Conservation (phyloP, 306 rosid species). For the Elaeagnus macrophylla region DNA sequence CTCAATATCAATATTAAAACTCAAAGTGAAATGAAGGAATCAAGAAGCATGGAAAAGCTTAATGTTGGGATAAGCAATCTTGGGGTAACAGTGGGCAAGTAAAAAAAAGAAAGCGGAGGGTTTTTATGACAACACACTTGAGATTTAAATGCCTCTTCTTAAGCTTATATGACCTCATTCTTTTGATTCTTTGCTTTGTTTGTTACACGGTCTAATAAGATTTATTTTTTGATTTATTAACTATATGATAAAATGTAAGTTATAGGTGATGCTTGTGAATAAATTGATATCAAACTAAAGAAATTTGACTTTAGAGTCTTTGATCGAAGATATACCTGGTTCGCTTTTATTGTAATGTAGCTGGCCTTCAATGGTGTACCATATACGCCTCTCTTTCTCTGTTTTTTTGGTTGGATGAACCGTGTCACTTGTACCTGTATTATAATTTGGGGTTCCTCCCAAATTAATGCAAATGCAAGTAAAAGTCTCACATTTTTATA, state of each 20-base stretch:
- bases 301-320: no score
- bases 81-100: slow-evolving; percentile 61
- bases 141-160: background rate
- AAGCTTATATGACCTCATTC: slow-evolving; percentile 10
- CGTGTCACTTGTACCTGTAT: no score
- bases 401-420: no score
- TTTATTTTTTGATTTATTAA: slow-evolving; percentile 33
- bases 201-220: slow-evolving; percentile 29
- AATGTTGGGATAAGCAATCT: slow-evolving; percentile 72
- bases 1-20: slow-evolving; percentile 28
- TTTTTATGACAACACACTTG: slow-evolving; percentile 3
- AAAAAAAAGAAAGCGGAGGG: slow-evolving; percentile 35
- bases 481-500: no score
- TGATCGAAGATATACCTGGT: no score
- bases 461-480: no score
- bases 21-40: slow-evolving; percentile 33
- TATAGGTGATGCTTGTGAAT: slow-evolving; percentile 44
- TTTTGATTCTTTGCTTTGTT: slow-evolving; percentile 30
- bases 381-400: no score
- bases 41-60: slow-evolving; percentile 37
- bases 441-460: no score
- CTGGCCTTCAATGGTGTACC: no score
- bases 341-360: no score
- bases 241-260: slow-evolving; percentile 53
- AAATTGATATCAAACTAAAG: no score